Conservation (phyloP, 495 filamentous ascomycete species). For the Xylaria longipes region DNA sequence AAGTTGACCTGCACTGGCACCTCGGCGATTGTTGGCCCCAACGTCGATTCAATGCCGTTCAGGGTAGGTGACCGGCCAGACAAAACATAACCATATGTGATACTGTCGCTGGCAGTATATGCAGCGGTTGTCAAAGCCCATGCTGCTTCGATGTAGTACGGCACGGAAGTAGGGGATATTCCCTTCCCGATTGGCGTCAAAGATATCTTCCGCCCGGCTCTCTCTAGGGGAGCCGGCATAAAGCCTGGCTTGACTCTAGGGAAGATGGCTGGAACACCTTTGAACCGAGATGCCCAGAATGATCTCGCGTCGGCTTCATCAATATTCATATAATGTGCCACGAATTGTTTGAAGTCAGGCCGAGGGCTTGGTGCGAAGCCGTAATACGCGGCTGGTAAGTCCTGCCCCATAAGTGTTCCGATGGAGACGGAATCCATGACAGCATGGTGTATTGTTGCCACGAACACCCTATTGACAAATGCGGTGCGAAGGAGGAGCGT, state of each 20-base stretch:
- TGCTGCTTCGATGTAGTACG: conserved; percentile 20
- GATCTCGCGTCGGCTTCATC: conserved; percentile 14
- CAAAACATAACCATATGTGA: conserved; percentile 19
- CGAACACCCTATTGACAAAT: conserved; percentile 10
- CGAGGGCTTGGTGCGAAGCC: conserved; percentile 1
- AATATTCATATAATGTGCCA: conserved; percentile 5
- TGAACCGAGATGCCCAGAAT: conserved; percentile 24
- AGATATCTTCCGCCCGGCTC: not conserved
- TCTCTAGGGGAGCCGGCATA: not conserved
- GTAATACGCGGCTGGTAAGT: conserved; percentile 11
- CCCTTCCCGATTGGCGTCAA: not conserved
- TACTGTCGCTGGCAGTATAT: conserved; percentile 15
- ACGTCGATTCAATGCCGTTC: conserved; percentile 5
- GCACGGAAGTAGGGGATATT: conserved; percentile 4
- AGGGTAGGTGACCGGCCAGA: conserved; percentile 16
- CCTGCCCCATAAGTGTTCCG: not conserved
- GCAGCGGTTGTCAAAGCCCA: conserved; percentile 21
- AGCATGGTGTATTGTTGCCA: conserved; percentile 23
- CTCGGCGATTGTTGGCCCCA: conserved; percentile 18
- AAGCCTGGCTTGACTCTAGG: conserved; percentile 8
- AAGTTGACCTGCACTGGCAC: conserved; percentile 25
- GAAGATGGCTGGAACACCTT: conserved; percentile 21
- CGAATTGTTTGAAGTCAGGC: conserved; percentile 23
- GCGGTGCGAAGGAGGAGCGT: conserved; percentile 14
- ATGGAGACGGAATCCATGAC: conserved; percentile 14